Conservation (phyloP, 805 yeast genomes). For the Candida peoriensis region DNA sequence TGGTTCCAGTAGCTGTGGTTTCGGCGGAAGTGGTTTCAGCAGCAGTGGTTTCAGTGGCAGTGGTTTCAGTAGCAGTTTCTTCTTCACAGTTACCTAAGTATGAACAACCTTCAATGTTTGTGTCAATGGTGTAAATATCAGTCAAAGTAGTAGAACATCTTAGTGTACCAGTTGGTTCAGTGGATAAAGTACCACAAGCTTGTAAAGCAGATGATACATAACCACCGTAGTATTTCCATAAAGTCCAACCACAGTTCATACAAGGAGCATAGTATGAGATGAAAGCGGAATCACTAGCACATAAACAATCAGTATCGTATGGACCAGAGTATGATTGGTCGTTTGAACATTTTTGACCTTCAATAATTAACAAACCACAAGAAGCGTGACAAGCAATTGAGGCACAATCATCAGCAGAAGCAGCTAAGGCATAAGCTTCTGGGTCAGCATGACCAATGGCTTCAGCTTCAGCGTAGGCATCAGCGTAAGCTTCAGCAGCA, state of each 20-base stretch:
- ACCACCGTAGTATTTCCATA: slow-evolving; percentile 27
- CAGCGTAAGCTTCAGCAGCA: slow-evolving; percentile 8
- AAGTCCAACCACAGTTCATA: slow-evolving; percentile 33
- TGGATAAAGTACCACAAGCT: slow-evolving; percentile 21
- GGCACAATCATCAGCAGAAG: slow-evolving; percentile 20
- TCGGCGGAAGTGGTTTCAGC: slow-evolving; percentile 1
- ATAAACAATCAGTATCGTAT: slow-evolving; percentile 16
- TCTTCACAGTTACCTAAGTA: slow-evolving; percentile 7
- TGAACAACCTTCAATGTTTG: slow-evolving; percentile 6
- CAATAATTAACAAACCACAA: slow-evolving; percentile 28
- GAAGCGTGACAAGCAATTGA: slow-evolving; percentile 25
- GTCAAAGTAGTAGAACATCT: slow-evolving; percentile 20
- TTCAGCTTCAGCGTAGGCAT: slow-evolving; percentile 10
- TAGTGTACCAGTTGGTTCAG: slow-evolving; percentile 28
- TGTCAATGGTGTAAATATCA: slow-evolving; percentile 5
- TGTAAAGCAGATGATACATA: slow-evolving; percentile 23
- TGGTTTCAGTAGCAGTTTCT: not conserved
- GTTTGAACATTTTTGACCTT: slow-evolving; percentile 25
- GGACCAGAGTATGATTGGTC: slow-evolving; percentile 12
- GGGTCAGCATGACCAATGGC: slow-evolving; percentile 16
- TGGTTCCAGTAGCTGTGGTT: not conserved
- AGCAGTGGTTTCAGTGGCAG: slow-evolving; percentile 1
- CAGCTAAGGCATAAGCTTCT: slow-evolving; percentile 22
- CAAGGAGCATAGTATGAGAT: slow-evolving; percentile 20
- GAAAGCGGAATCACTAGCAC: slow-evolving; percentile 16